These are phyloP conservation scores for Salvia hispanica DNA, from an alignment of 257 asterid genomes.

Conservation along the genomic window DNA sequence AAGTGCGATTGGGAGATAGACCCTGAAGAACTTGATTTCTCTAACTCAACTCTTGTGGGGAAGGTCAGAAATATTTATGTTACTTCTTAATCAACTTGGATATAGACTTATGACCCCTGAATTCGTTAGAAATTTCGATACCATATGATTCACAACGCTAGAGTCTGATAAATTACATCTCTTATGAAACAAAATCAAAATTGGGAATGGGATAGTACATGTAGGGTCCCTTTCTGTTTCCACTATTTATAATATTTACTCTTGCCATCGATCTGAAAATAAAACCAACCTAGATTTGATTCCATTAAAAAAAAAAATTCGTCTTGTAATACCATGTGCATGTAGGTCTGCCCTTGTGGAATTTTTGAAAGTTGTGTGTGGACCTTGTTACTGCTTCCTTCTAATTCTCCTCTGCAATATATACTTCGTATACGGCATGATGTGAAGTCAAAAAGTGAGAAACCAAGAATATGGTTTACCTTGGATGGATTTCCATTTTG, in stretches of 20 bases:
- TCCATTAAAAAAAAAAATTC: neutral
- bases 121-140: constrained; percentile 14
- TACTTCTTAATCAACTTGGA: constrained; percentile 6
- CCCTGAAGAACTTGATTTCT: constrained; percentile 87
- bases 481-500: neutral
- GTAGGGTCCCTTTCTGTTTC: neutral
- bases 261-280: constrained; percentile 5
- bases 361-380: neutral
- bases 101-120: constrained; percentile 22
- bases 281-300: constrained; percentile 18
- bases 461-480: neutral
- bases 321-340: constrained; percentile 3
- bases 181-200: neutral
- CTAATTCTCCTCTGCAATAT: neutral
- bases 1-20: constrained; percentile 99
- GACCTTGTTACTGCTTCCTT: neutral
- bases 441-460: constrained; percentile 14
- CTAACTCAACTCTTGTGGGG: constrained; percentile 71
- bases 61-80: constrained; percentile 54
- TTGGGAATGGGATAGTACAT: neutral
- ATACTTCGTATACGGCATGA: neutral
- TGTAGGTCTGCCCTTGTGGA: constrained; percentile 1
- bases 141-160: constrained; percentile 17
- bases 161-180: neutral
- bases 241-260: constrained; percentile 16